Conservation (phyloP, 1,139 yeast species). For the Debaryomyces sp. region DNA sequence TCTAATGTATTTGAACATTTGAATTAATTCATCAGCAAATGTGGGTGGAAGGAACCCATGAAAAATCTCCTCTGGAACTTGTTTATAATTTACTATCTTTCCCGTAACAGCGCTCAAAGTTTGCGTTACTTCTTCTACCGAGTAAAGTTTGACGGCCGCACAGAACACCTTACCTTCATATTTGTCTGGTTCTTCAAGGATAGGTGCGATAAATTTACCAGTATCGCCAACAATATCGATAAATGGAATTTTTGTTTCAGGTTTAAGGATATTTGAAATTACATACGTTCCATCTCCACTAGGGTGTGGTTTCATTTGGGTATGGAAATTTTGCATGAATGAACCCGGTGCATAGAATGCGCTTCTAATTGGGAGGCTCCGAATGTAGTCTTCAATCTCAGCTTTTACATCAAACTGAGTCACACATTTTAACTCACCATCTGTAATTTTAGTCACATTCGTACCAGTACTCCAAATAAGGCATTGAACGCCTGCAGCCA, state of each 20-base stretch:
- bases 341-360: neutral
- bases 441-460: neutral
- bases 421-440: neutral
- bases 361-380: neutral
- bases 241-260: constrained; percentile 1
- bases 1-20: neutral
- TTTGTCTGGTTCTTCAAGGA: neutral
- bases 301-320: neutral
- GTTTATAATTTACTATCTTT: neutral
- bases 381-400: neutral
- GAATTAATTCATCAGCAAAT: neutral
- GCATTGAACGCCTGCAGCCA: neutral
- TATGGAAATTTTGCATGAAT: neutral
- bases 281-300: constrained; percentile 4
- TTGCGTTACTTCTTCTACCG: neutral
- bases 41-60: neutral
- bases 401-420: neutral
- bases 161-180: neutral
- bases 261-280: neutral
- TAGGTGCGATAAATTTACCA: neutral
- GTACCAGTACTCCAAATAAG: neutral
- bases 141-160: neutral
- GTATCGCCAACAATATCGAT: constrained; percentile 11
- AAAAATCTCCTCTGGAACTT: neutral
- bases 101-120: neutral